A percentile compares a stretch with the other conserved stretches of the same genome.
Evolutionary conservation across 129 eudicot species (phyloP).

Genomic region (Rutidosis leptorrhynchoides): DNA sequence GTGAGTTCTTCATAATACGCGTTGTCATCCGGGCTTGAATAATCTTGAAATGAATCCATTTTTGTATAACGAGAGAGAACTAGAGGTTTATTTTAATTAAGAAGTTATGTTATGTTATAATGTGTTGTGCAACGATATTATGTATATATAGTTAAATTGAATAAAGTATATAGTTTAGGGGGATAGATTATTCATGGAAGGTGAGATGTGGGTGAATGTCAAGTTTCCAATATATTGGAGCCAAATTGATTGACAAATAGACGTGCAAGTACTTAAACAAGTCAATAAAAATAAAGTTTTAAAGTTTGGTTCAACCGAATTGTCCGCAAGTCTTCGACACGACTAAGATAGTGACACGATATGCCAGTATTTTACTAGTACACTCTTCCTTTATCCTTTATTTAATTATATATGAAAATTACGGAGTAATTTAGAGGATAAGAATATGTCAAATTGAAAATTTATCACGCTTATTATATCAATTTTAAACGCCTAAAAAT

Average conservation of each 20-base stretch:
- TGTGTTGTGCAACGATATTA: background rate
- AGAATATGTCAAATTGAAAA: too few species aligned
- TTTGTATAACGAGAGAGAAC: conserved; percentile 3
- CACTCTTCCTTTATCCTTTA: background rate
- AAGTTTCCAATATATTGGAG: conserved; percentile 26
- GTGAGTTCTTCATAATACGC: conserved; percentile 33
- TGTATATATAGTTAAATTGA: conserved; percentile 20
- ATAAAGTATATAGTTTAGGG: background rate
- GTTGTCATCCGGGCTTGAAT: conserved; percentile 17
- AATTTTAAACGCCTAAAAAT: too few species aligned
- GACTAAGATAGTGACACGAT: conserved; percentile 22
- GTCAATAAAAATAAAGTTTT: conserved; percentile 28
- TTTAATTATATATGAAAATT: background rate
- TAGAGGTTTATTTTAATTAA: background rate
- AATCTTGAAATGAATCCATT: conserved; percentile 26
- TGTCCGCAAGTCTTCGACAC: conserved; percentile 32
- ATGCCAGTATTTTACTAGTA: background rate
- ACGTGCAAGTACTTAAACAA: conserved; percentile 17
- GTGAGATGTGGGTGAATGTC: conserved; percentile 37
- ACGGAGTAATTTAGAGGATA: too few species aligned
- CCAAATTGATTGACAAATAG: conserved; percentile 19
- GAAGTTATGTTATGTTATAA: background rate
- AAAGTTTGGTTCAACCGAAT: conserved; percentile 35
- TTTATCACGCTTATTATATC: too few species aligned
- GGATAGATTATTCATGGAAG: conserved; percentile 33